Conservation (phyloP, 176 grass and related monocot genomes). For the Triticum urartu region DNA sequence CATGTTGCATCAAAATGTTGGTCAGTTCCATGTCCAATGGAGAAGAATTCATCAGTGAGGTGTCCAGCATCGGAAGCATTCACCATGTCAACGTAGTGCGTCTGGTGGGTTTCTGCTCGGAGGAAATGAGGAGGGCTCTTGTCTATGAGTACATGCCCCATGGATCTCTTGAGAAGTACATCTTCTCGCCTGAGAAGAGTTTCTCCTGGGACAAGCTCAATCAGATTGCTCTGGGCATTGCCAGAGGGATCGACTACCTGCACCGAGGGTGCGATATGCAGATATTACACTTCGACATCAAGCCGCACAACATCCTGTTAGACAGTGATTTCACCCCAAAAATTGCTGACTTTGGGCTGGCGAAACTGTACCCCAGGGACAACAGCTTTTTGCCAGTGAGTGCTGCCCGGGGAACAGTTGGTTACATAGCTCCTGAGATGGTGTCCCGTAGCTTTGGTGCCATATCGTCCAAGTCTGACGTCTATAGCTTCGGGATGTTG, state of each 20-base stretch:
- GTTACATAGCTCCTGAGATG: conserved; percentile 5
- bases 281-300: background rate
- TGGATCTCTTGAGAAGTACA: background rate
- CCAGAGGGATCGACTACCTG: background rate
- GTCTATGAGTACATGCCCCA: background rate
- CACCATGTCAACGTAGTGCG: background rate
- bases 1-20: background rate
- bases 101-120: background rate
- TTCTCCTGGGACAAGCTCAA: conserved; percentile 22
- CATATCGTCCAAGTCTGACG: background rate
- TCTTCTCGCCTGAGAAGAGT: background rate
- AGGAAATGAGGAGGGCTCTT: conserved; percentile 16
- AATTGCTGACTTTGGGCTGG: background rate
- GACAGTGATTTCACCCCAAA: background rate
- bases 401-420: background rate
- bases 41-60: conserved; percentile 8
- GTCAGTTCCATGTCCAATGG: background rate
- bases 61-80: background rate
- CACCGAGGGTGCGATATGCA: conserved; percentile 11
- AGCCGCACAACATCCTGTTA: background rate
- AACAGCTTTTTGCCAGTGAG: background rate
- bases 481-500: background rate
- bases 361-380: background rate
- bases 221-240: background rate
- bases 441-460: conserved; percentile 5